Base-by-base conservation (phyloP, 139 green algal genomes). In the Trebouxia sp. region DNA sequence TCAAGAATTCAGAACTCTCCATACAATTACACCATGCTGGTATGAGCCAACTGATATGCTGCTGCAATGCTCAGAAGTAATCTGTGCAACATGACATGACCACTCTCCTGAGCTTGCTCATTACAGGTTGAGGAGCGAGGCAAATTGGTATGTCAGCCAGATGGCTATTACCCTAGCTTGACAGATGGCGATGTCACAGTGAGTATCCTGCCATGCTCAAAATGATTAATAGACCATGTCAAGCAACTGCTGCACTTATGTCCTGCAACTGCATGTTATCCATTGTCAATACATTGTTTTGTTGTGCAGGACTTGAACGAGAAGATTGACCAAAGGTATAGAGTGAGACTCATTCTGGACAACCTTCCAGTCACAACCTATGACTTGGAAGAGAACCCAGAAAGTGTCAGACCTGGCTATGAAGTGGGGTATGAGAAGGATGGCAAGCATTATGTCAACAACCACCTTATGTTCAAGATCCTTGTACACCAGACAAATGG, bases 391-490 rank as follows among this genome's bases (percentile, higher is more conserved):
- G 83, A 91, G 38, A 84, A 87, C 42, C 86, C 85, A 10, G 88
- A 90, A 76, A 78, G 42, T 82, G 87, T 82, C 1, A 76, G 74
- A 32, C 91, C 93, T 6, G 96, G 96, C 28, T 98, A 94, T 87
- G 90, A 97, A 82, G 80, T 99, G 22, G 96, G 96, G 22, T 94
- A 85, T 78, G 77, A 88, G 53, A 76, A 86, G 9, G 86, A 88
- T 43, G 89, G 89, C 79, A 88, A 90, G 72, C 94, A 92, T 82
- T 98, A 92, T 83, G 87, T 99, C 47, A 94, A 96, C 91, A 99
- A 99, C 85, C 94, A 98, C 85, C 89, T 98, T 32, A 91, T 94
- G 85, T 98, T 98, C 89, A 98, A 95, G 85, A 89, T 98, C 9
- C 88, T 98, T 41, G 88, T 98, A 28, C 95, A 98, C 82, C 79